These are phyloP conservation scores for Trametopsis cervina DNA, from an alignment of 768 basidiomycete genomes.

Conservation along the genomic window DNA sequence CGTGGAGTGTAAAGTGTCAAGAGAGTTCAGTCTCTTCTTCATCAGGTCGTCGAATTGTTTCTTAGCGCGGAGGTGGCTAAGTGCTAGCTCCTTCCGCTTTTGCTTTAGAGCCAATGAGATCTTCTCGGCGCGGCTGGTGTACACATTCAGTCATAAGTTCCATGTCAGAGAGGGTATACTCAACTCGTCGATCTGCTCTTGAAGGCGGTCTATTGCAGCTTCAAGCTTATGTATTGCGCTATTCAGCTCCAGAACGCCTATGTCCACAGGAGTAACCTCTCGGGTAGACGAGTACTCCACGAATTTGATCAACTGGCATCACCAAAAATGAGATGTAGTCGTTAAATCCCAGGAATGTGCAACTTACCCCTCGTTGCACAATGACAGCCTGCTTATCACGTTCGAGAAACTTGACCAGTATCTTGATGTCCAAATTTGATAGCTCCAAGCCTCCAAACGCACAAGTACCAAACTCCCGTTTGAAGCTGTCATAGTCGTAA, in stretches of 20 bases:
- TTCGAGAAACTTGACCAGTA: conserved; percentile 72
- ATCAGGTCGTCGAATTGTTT: conserved; percentile 78
- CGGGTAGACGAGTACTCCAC: conserved; percentile 35
- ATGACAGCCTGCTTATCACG: conserved; percentile 65
- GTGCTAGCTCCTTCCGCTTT: conserved; percentile 66
- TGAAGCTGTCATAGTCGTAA: conserved; percentile 57
- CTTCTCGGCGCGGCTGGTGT: conserved; percentile 54
- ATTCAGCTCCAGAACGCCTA: conserved; percentile 76
- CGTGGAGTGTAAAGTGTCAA: conserved; percentile 70
- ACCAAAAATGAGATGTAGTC: background rate
- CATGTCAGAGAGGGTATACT: conserved; percentile 14
- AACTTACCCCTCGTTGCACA: conserved; percentile 57
- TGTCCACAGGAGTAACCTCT: conserved; percentile 71
- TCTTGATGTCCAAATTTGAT: conserved; percentile 55
- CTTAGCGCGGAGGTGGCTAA: conserved; percentile 72
- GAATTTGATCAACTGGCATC: conserved; percentile 74
- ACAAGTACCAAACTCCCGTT: conserved; percentile 42
- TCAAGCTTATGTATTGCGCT: conserved; percentile 61
- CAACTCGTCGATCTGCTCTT: conserved; percentile 69
- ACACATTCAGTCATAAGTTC: background rate
- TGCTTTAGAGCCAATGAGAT: conserved; percentile 58
- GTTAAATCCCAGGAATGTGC: background rate
- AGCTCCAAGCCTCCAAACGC: conserved; percentile 38
- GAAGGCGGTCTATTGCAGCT: conserved; percentile 60
- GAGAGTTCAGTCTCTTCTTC: conserved; percentile 63